phyloP scores from a whole-genome alignment of 2,329 filamentous ascomycete genomes.

The Penicillium sp. region DNA sequence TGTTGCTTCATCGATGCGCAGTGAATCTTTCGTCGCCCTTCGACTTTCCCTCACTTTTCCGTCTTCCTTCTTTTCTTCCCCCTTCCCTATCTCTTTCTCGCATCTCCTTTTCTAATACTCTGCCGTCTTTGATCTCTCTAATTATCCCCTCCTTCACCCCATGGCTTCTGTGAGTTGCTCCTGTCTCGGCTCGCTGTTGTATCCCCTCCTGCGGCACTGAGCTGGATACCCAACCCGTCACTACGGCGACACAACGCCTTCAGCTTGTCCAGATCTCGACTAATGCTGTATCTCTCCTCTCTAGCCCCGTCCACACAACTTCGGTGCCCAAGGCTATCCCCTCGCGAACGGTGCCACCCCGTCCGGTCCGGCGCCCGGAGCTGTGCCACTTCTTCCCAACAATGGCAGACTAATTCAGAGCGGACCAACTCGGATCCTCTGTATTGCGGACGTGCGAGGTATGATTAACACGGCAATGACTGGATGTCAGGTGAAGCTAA shows the following conservation, averaged over 20 bases:
- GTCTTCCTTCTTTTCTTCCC: conserved; percentile 20
- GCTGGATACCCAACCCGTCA: conserved; percentile 24
- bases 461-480: conserved; percentile 18
- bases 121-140: not conserved
- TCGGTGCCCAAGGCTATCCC: conserved; percentile 49
- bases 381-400: conserved; percentile 54
- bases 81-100: conserved; percentile 5
- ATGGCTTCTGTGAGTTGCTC: conserved; percentile 54
- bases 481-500: conserved; percentile 19
- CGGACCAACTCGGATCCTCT: conserved; percentile 52
- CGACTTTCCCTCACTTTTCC: conserved; percentile 21
- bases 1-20: conserved; percentile 28
- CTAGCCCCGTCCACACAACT: conserved; percentile 51
- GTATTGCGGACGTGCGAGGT: conserved; percentile 58
- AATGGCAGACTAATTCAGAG: conserved; percentile 55
- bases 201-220: conserved; percentile 21
- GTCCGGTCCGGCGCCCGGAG: conserved; percentile 49
- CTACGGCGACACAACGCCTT: conserved; percentile 23
- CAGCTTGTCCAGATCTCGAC: conserved; percentile 12
- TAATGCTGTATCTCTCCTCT: conserved; percentile 25
- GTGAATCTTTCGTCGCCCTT: conserved; percentile 28
- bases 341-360: conserved; percentile 52
- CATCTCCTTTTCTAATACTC: not conserved
- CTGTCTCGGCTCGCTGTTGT: conserved; percentile 12
- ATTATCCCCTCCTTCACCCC: conserved; percentile 25